Base-by-base conservation (phyloP, 345 rosid genomes). In the Gynandropsis gynandra region DNA sequence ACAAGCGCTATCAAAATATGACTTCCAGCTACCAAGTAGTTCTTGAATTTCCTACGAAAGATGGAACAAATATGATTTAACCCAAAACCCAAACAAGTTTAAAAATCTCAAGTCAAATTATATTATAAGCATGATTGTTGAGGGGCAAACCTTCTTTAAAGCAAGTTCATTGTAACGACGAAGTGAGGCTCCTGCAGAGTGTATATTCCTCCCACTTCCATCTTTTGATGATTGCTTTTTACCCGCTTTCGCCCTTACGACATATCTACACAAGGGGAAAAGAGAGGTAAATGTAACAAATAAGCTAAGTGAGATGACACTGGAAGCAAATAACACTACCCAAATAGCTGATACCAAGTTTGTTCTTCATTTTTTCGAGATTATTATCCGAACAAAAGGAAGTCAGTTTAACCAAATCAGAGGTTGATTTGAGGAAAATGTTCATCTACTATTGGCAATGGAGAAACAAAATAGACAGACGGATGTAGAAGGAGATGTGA, bases 201-300 rank as follows among this genome's bases (percentile, higher is more conserved):
- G 89, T 10, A 76, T 76, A 63, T 80, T 64, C 70, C 80, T 82
- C 60, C 97, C 98, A 57, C 74, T 58, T 61, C 70, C 93, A 72
- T 92, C 95, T 71, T 92, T 92, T 5, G 87, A 72, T 40, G 98
- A 87, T 80, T 92, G 98, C 43, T 81, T 87, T 71, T 78, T 87
- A 34, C 98, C 98, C 58, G 98, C 93, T 87, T 80, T 92, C 55
- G 96, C 97, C 78, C 98, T 79, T 58, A 92, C 95, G 19, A 87
- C 95, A 39, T 92, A 92, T 72, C 98, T 92, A 68, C 50, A 72
- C 27, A 52, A 68, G 50, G 45, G 51, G 15, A 42, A 8, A 52
- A 61, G 27, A 35, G 44, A 58, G 18, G 10, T 5, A 36, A 20
- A 42, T 56, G 50, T 54, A 14, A 19, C 35, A 36, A 44, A 39